Evolutionary conservation across 345 rosid genomes (phyloP).

Genomic region (Citrus glauca): DNA sequence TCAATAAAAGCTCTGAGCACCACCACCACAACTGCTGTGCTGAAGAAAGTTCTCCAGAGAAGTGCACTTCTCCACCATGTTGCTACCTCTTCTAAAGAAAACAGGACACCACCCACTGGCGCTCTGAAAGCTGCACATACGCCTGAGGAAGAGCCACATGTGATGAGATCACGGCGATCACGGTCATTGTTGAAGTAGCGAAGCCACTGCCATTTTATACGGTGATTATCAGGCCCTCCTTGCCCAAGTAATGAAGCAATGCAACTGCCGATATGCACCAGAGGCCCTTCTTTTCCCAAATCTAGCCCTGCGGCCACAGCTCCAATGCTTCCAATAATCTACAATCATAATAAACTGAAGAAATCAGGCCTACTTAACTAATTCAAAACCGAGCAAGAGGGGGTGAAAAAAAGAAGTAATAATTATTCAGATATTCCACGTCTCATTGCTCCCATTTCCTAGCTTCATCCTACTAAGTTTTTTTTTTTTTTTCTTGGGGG

Average conservation of each 20-base stretch:
- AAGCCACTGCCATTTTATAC: slow-evolving; percentile 77
- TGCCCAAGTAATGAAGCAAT: slow-evolving; percentile 86
- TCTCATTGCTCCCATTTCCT: background rate
- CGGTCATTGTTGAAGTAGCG: slow-evolving; percentile 93
- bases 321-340: slow-evolving; percentile 91
- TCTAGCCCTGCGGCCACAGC: slow-evolving; percentile 89
- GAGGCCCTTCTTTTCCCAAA: slow-evolving; percentile 90
- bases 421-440: background rate
- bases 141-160: slow-evolving; percentile 85
- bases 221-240: slow-evolving; percentile 78
- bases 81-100: slow-evolving; percentile 88
- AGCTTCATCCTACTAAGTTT: background rate
- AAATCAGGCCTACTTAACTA: background rate
- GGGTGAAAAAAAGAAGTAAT: background rate
- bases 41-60: slow-evolving; percentile 89
- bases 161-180: slow-evolving; percentile 84
- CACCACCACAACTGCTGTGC: slow-evolving; percentile 80
- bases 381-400: background rate
- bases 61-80: slow-evolving; percentile 99
- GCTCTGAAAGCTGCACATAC: slow-evolving; percentile 95
- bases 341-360: background rate
- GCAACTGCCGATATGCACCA: slow-evolving; percentile 87
- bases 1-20: slow-evolving; percentile 81
- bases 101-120: slow-evolving; percentile 91
- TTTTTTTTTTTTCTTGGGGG: background rate